Evolutionary conservation across 2,329 filamentous ascomycete species (phyloP).

Genomic region (Xylogone sp.): DNA sequence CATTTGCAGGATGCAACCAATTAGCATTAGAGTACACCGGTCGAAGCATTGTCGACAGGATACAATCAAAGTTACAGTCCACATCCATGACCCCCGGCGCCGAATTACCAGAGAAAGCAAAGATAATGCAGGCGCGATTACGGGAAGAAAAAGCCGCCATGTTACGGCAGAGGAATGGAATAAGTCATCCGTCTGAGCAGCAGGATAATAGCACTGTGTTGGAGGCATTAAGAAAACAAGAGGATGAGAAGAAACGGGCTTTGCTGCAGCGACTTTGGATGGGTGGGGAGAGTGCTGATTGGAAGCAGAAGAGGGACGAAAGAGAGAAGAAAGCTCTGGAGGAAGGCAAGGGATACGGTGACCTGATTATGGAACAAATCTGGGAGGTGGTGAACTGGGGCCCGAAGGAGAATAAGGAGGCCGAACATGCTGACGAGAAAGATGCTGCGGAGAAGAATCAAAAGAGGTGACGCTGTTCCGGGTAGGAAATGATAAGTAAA

Average conservation of each 20-base stretch:
- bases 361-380: conserved; percentile 40
- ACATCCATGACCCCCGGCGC: background rate
- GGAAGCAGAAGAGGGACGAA: conserved; percentile 27
- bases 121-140: conserved; percentile 18
- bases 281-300: conserved; percentile 45
- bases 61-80: conserved; percentile 8
- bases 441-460: conserved; percentile 12
- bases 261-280: conserved; percentile 51
- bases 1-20: conserved; percentile 24
- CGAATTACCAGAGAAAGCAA: conserved; percentile 16
- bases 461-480: background rate
- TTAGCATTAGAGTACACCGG: conserved; percentile 25
- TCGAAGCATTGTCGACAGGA: conserved; percentile 17
- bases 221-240: conserved; percentile 8
- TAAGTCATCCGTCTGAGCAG: background rate
- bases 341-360: conserved; percentile 34
- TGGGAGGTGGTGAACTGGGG: conserved; percentile 44
- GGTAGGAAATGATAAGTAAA: no score
- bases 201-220: conserved; percentile 1
- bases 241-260: conserved; percentile 16
- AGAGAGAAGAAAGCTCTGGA: conserved; percentile 29
- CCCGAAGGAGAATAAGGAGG: conserved; percentile 30
- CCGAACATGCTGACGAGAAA: conserved; percentile 22
- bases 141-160: conserved; percentile 16
- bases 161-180: background rate